Evolutionary conservation across 352 stramenopile genomes (phyloP).

Genomic region (Peronospora belbahrii): DNA sequence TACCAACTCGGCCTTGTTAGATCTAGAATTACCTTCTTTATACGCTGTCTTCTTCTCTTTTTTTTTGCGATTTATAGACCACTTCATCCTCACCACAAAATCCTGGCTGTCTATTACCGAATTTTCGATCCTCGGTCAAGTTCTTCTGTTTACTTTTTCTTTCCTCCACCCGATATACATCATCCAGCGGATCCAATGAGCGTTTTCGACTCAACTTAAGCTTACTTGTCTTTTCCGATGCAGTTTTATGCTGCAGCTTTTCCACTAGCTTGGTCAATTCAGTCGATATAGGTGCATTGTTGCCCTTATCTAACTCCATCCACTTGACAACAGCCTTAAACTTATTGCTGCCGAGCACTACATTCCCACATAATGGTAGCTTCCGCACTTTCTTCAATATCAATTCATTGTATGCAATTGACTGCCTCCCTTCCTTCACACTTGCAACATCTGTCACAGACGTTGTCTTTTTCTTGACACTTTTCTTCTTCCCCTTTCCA

Average conservation of each 20-base stretch:
- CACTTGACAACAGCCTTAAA: conserved; percentile 42
- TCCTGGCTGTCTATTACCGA: conserved; percentile 7
- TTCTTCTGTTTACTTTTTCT: conserved; percentile 18
- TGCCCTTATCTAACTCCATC: conserved; percentile 42
- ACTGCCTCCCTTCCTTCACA: conserved; percentile 3
- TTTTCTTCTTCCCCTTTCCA: background rate
- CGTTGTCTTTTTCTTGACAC: background rate
- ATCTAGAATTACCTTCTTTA: conserved; percentile 26
- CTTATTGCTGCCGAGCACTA: conserved; percentile 36
- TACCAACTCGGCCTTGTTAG: conserved; percentile 33
- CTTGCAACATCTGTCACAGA: background rate
- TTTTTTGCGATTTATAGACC: conserved; percentile 28
- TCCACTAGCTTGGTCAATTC: conserved; percentile 31
- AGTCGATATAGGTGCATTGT: conserved; percentile 27
- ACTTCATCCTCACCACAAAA: conserved; percentile 20
- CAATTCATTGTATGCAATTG: conserved; percentile 8
- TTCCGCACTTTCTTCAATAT: conserved; percentile 36
- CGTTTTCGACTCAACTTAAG: conserved; percentile 18
- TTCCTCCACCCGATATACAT: conserved; percentile 24
- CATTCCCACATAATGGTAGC: conserved; percentile 28
- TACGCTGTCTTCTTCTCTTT: conserved; percentile 29
- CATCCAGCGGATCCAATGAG: conserved; percentile 40
- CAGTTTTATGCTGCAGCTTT: conserved; percentile 6
- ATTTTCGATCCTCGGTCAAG: conserved; percentile 12
- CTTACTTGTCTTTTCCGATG: conserved; percentile 7